A percentile compares a stretch with the other conserved stretches of the same genome.
Conservation (phyloP, 352 stramenopile species). For the Phytophthora melonis region DNA sequence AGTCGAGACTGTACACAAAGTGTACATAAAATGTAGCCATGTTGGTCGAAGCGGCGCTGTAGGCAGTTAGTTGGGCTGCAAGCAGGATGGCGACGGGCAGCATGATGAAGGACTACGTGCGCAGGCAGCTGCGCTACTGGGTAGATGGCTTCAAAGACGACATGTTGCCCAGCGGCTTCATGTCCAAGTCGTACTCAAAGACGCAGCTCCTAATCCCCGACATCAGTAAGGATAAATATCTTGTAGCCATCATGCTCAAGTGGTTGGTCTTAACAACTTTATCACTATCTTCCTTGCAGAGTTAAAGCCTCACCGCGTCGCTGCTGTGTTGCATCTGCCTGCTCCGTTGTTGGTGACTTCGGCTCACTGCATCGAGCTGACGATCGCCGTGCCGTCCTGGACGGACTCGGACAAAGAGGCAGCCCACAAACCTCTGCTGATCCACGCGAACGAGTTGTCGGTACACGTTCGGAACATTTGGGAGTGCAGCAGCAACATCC, state of each 20-base stretch:
- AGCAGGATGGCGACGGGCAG: constrained; percentile 31
- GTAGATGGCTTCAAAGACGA: constrained; percentile 69
- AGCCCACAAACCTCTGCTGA: constrained; percentile 53
- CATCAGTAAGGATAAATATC: constrained; percentile 43
- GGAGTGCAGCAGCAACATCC: constrained; percentile 62
- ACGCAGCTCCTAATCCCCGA: constrained; percentile 58
- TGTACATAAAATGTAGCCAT: constrained; percentile 29
- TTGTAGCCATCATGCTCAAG: not conserved
- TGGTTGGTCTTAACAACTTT: not conserved
- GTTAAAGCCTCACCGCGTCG: constrained; percentile 74
- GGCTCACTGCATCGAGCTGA: constrained; percentile 62
- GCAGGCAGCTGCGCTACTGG: constrained; percentile 73
- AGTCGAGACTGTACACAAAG: not conserved
- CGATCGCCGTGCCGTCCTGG: constrained; percentile 72
- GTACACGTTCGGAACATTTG: constrained; percentile 56
- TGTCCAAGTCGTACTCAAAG: constrained; percentile 55
- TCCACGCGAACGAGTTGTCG: constrained; percentile 59
- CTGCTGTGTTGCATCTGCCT: constrained; percentile 51
- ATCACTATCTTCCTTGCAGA: constrained; percentile 29
- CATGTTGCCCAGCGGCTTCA: constrained; percentile 68
- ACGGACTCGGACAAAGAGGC: constrained; percentile 57
- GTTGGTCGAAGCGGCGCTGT: constrained; percentile 8
- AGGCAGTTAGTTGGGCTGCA: constrained; percentile 16
- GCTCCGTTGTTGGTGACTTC: constrained; percentile 60
- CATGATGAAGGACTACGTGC: constrained; percentile 79